Conservation (phyloP, 1,284 basidiomycete genomes). For the Fistulina hepatica region DNA sequence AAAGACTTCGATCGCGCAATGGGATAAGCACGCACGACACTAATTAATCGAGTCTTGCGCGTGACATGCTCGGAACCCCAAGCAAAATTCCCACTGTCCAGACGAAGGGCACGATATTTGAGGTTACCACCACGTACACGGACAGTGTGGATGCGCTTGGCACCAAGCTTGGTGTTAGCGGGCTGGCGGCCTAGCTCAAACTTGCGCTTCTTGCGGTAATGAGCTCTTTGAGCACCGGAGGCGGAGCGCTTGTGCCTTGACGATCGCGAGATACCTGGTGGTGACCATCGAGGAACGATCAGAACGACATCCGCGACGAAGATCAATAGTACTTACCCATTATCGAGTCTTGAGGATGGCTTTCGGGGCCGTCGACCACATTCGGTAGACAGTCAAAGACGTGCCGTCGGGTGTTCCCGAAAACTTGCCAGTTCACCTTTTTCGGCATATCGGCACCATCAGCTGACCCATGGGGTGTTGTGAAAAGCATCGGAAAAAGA, state of each 20-base stretch:
- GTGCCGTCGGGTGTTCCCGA: no score
- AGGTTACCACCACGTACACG: slow-evolving; percentile 88
- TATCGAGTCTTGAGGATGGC: slow-evolving; percentile 31
- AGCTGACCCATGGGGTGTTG: no score
- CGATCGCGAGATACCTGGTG: slow-evolving; percentile 87
- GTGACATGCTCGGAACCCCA: slow-evolving; percentile 92
- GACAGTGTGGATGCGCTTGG: slow-evolving; percentile 88
- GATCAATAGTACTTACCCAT: slow-evolving; percentile 41
- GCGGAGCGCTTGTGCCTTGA: slow-evolving; percentile 93
- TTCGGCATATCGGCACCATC: no score
- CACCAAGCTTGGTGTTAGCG: slow-evolving; percentile 88
- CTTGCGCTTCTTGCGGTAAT: slow-evolving; percentile 99
- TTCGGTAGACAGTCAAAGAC: no score
- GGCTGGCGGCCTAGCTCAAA: slow-evolving; percentile 96
- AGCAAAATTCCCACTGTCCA: slow-evolving; percentile 92
- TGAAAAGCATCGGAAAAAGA: no score
- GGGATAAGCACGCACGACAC: slow-evolving; percentile 67
- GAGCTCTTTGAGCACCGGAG: slow-evolving; percentile 86
- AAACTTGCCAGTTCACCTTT: no score
- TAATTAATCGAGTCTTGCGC: slow-evolving; percentile 87
- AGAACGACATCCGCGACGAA: slow-evolving; percentile 2
- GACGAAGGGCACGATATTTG: slow-evolving; percentile 89
- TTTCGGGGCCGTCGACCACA: no score
- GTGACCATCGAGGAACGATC: slow-evolving; percentile 8
- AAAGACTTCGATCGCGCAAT: slow-evolving; percentile 1